Evolutionary conservation across 768 basidiomycete species (phyloP).

Genomic region (Macrolepiota fuliginosa): DNA sequence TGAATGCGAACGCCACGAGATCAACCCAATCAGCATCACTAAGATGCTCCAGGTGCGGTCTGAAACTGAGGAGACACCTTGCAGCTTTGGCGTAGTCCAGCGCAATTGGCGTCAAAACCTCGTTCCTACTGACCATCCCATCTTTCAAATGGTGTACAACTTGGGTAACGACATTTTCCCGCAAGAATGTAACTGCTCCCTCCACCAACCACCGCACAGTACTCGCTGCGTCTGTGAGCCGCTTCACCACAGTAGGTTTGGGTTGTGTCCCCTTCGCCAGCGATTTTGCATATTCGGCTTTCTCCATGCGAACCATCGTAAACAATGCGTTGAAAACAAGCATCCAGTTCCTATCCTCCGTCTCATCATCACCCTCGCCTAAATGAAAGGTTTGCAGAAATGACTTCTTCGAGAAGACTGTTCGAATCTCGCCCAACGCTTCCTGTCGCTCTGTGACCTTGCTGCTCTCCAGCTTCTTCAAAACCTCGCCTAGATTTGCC

Average conservation of each 20-base stretch:
- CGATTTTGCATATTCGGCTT: constrained; percentile 37
- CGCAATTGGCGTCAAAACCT: constrained; percentile 62
- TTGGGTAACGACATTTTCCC: constrained; percentile 49
- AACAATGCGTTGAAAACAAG: constrained; percentile 75
- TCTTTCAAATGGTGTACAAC: constrained; percentile 65
- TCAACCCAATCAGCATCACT: constrained; percentile 63
- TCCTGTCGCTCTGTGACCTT: constrained; percentile 73
- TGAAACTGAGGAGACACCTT: constrained; percentile 57
- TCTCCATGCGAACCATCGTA: constrained; percentile 61
- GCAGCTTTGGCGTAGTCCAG: constrained; percentile 83
- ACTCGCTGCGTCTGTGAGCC: constrained; percentile 65
- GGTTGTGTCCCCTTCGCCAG: constrained; percentile 26
- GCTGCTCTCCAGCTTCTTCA: constrained; percentile 53
- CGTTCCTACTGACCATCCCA: constrained; percentile 50
- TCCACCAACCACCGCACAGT: constrained; percentile 75
- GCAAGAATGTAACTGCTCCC: constrained; percentile 53
- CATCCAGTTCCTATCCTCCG: constrained; percentile 49
- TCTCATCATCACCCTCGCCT: constrained; percentile 27
- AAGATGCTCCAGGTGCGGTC: constrained; percentile 79
- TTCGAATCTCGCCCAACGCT: constrained; percentile 51
- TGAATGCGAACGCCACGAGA: constrained; percentile 72
- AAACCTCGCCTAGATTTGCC: constrained; percentile 42
- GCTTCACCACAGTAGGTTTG: constrained; percentile 18
- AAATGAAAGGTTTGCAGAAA: constrained; percentile 44
- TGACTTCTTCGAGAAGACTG: constrained; percentile 47